phyloP scores from a whole-genome alignment of 176 grass and related monocot genomes.

The Saccharum spontaneum region DNA sequence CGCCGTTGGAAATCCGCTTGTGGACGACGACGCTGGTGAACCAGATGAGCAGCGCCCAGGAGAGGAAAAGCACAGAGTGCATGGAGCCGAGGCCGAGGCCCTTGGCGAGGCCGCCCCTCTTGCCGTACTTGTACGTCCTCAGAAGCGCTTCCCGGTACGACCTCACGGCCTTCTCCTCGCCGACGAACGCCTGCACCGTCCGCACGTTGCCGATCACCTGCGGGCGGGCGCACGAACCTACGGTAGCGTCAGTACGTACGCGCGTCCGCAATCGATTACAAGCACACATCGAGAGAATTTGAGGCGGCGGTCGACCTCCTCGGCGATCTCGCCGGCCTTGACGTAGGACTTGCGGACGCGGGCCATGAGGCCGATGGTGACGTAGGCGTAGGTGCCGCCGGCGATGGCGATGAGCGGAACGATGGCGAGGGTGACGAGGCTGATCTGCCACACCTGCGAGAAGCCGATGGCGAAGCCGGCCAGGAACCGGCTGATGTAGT shows the following conservation, averaged over 20 bases:
- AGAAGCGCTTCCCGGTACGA: conserved; percentile 67
- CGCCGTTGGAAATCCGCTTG: conserved; percentile 83
- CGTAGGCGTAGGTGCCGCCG: conserved; percentile 82
- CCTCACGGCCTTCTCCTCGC: conserved; percentile 88
- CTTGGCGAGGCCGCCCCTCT: conserved; percentile 76
- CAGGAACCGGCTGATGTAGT: conserved; percentile 96
- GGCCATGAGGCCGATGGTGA: conserved; percentile 86
- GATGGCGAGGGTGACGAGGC: conserved; percentile 90
- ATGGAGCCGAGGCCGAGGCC: conserved; percentile 88
- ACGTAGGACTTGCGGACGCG: conserved; percentile 94
- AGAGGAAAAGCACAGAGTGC: conserved; percentile 85
- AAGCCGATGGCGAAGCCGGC: conserved; percentile 93
- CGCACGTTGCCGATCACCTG: conserved; percentile 96
- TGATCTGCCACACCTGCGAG: conserved; percentile 91
- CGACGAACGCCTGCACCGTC: conserved; percentile 94
- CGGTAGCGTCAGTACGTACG: background rate
- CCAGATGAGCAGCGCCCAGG: conserved; percentile 94
- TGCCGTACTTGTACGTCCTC: conserved; percentile 87
- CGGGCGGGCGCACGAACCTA: background rate
- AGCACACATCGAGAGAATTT: background rate
- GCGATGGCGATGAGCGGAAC: conserved; percentile 91
- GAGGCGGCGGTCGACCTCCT: conserved; percentile 52
- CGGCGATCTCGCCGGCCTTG: conserved; percentile 95
- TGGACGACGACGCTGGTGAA: conserved; percentile 86
- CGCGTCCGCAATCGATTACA: background rate